Evolutionary conservation across 2,329 filamentous ascomycete species (phyloP), one percentile per base, ranked within the genome.

Genomic region (Aurifilum marmelostoma): DNA sequence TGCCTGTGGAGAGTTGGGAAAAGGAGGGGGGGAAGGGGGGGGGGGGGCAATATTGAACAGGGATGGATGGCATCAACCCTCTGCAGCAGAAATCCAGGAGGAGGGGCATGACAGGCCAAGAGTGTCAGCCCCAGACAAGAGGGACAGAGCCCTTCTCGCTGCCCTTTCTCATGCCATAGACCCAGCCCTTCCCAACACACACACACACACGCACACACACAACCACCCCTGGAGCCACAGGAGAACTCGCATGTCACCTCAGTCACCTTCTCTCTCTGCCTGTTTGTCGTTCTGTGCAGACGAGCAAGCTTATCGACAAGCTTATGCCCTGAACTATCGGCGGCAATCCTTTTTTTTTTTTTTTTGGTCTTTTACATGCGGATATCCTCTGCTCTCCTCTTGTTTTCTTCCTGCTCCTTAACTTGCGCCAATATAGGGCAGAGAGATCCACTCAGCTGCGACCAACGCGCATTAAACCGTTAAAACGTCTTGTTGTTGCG

Each of bases 381-480:
- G 18, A 41, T 14, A 29, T 34, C 34, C 8, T 34, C 34, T 4
- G 34, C 34, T 34, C 41, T 18, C 43, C 43, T 47, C 43, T 47
- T n/a, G 18, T n/a, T 65, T 50, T 60, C 54, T 58, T 63, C 61
- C 66, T 54, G 34, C 34, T 69, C 68, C 68, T 56, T 62, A 63
- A 21, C 37, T 43, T 59, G 50, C 63, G 64, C 52, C 67, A 59
- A 60, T 68, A 69, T 68, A 71, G 69, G 58, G 50, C 54, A 59
- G 4, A n/a, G 62, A 63, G 56, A 63, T 64, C 66, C 69, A 69
- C 69, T 21, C 37, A 43, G 67, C 69, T 71, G 69, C 63, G 66
- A 68, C 69, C 67, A 69, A 21, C 21, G 43, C 6, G n/a, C 43
- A 27, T 63, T 52, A 37, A 37, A n/a, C n/a, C n/a, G n/a, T n/a